Percentiles rank a stretch among this genome's conserved stretches.
Evolutionary conservation across 2,329 filamentous ascomycete species (phyloP).

Genomic region (Diaporthe australafricana): DNA sequence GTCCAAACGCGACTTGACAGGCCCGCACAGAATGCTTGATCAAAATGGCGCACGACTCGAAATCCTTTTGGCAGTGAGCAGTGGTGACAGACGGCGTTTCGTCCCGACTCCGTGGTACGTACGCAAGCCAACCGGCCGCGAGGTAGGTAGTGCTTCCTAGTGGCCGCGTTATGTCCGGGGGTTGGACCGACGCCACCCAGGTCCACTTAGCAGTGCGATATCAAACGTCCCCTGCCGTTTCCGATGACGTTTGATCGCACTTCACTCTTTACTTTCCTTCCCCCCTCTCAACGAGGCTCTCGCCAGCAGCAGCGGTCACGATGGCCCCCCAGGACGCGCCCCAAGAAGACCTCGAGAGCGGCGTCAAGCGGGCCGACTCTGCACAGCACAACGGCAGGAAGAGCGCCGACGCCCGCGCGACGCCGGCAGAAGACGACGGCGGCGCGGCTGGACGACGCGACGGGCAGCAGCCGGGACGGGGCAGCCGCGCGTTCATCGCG

Average conservation of each 20-base stretch:
- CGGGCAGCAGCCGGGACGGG: not conserved
- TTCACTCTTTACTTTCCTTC: no score
- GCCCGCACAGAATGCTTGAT: not conserved
- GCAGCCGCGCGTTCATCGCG: conserved; percentile 2
- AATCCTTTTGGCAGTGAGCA: not conserved
- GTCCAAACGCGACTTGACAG: not conserved
- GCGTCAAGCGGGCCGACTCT: conserved; percentile 18
- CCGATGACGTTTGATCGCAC: not conserved
- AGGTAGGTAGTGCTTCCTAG: not conserved
- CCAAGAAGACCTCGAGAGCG: conserved; percentile 30
- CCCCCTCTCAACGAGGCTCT: conserved; percentile 1
- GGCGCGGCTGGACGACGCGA: not conserved
- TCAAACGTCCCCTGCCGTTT: not conserved
- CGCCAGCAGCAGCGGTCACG: not conserved
- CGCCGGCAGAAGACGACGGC: conserved; percentile 5
- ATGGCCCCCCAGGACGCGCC: conserved; percentile 20
- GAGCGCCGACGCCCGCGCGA: conserved; percentile 16
- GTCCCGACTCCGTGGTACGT: conserved; percentile 6
- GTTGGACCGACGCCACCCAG: conserved; percentile 7
- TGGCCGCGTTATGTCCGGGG: conserved; percentile 11
- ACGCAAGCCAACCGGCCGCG: not conserved
- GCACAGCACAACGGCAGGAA: not conserved
- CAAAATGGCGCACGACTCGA: not conserved
- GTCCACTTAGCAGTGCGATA: not conserved
- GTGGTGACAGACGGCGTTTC: conserved; percentile 3